Percentiles rank a stretch among this genome's conserved stretches.
Conservation (phyloP, 2,329 filamentous ascomycete genomes). For the Aspergillus felis region DNA sequence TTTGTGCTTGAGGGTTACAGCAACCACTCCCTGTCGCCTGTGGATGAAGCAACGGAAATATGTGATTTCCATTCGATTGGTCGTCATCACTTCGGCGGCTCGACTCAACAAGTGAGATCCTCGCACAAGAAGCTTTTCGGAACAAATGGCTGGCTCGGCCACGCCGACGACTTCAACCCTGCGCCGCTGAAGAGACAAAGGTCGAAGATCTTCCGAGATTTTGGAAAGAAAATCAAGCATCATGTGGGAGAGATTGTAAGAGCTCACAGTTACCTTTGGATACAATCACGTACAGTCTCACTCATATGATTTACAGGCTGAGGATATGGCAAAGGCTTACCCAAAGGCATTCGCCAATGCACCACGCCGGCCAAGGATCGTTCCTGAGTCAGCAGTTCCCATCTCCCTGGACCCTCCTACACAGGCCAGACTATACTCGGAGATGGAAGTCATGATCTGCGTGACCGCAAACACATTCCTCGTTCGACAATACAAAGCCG, state of each 20-base stretch:
- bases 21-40: slow-evolving; percentile 2
- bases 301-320: slow-evolving; percentile 18
- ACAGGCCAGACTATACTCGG: slow-evolving; percentile 44
- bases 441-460: slow-evolving; percentile 46
- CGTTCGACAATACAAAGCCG: slow-evolving; percentile 37
- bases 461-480: slow-evolving; percentile 44
- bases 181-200: slow-evolving; percentile 22
- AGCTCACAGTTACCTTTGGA: not conserved
- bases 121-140: slow-evolving; percentile 43
- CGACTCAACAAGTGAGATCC: not conserved
- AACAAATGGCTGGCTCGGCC: slow-evolving; percentile 38
- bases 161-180: slow-evolving; percentile 29
- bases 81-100: slow-evolving; percentile 3
- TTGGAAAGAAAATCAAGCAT: slow-evolving; percentile 39
- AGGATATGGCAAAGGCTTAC: slow-evolving; percentile 22
- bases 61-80: not conserved
- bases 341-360: slow-evolving; percentile 10
- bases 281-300: not conserved
- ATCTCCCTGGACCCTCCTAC: slow-evolving; percentile 39
- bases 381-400: slow-evolving; percentile 24
- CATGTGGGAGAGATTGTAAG: slow-evolving; percentile 36
- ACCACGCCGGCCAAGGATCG: slow-evolving; percentile 9
- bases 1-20: slow-evolving; percentile 5
- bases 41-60: not conserved
- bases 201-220: slow-evolving; percentile 29